A percentile compares a stretch with the other conserved stretches of the same genome.
Evolutionary conservation across 2,329 filamentous ascomycete species (phyloP).

Genomic region (Aureobasidium sp.): DNA sequence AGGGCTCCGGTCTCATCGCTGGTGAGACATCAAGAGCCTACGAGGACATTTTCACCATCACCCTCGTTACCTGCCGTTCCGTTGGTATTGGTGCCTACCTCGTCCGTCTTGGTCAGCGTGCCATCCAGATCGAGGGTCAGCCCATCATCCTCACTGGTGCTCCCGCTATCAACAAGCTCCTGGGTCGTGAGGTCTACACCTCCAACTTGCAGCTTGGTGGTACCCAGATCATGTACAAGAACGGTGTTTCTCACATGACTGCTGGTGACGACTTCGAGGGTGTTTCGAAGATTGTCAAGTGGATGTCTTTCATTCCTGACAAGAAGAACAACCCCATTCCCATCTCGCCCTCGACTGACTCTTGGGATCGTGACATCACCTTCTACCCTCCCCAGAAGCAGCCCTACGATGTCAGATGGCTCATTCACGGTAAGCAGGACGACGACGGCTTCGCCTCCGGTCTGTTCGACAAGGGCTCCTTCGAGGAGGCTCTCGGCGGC

Average conservation of each 20-base stretch:
- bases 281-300: constrained; percentile 95
- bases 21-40: constrained; percentile 95
- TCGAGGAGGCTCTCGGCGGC: constrained; percentile 90
- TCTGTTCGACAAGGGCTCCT: constrained; percentile 94
- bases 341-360: constrained; percentile 77
- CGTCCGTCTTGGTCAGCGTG: constrained; percentile 94
- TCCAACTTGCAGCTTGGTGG: constrained; percentile 98
- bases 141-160: constrained; percentile 98
- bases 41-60: constrained; percentile 98
- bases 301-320: constrained; percentile 95
- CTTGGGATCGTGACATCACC: constrained; percentile 86
- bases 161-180: constrained; percentile 93
- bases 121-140: constrained; percentile 97
- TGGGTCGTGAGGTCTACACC: constrained; percentile 96
- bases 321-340: constrained; percentile 89
- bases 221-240: constrained; percentile 99
- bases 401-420: constrained; percentile 85
- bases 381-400: constrained; percentile 77
- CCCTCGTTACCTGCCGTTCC: constrained; percentile 92
- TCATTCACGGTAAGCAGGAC: constrained; percentile 82
- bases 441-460: constrained; percentile 81
- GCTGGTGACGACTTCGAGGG: constrained; percentile 96
- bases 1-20: constrained; percentile 94
- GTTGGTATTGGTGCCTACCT: constrained; percentile 99
- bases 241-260: constrained; percentile 98